Percentiles rank a stretch among this genome's conserved stretches.
Evolutionary conservation across 345 rosid species (phyloP).

Genomic region (Citrus sp.): DNA sequence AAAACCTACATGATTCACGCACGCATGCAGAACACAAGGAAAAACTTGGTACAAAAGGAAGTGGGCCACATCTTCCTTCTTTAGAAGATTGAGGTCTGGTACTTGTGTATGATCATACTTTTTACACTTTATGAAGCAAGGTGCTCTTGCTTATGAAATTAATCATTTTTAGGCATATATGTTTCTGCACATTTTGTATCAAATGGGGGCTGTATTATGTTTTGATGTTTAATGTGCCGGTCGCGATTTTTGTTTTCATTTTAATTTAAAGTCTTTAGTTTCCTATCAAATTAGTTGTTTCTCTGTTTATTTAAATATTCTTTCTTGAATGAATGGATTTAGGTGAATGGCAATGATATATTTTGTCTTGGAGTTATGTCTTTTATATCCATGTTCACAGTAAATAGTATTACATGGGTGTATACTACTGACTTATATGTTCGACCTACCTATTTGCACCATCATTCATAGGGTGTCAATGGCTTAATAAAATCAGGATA

Average conservation of each 20-base stretch:
- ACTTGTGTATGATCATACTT: background rate
- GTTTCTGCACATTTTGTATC: background rate
- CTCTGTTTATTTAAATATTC: constrained; percentile 6
- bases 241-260: constrained; percentile 4
- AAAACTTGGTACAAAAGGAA: background rate
- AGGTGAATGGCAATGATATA: constrained; percentile 15
- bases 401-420: constrained; percentile 10
- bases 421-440: constrained; percentile 2
- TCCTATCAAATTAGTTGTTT: background rate
- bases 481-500: constrained; percentile 37
- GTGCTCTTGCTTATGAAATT: background rate
- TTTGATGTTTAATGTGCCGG: background rate
- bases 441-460: constrained; percentile 12
- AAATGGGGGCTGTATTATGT: background rate
- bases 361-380: background rate
- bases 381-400: background rate
- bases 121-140: background rate
- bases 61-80: background rate
- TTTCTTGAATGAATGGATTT: constrained; percentile 14
- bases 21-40: background rate
- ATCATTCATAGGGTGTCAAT: constrained; percentile 18
- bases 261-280: too few relatives aligned
- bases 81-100: background rate
- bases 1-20: background rate
- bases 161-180: background rate